A percentile compares a stretch with the other conserved stretches of the same genome.
phyloP scores from a whole-genome alignment of 495 filamentous ascomycete species.

The Tuber calosporum region DNA sequence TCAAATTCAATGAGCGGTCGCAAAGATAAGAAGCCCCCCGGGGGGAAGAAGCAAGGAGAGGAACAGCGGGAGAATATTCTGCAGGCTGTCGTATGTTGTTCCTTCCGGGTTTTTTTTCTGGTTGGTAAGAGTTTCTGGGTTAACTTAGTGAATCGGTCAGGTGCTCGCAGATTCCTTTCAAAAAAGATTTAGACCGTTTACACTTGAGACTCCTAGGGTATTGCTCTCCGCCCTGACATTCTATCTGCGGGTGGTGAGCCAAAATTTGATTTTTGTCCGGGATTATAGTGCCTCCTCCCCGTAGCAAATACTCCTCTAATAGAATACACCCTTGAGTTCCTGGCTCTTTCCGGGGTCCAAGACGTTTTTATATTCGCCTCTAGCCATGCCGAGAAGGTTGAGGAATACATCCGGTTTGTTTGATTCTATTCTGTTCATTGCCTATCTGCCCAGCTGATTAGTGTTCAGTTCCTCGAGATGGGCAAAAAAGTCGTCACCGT shows the following conservation, averaged over 20 bases:
- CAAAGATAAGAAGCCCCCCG: constrained; percentile 55
- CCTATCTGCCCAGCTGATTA: neutral
- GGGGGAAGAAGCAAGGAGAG: constrained; percentile 58
- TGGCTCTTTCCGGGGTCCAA: constrained; percentile 84
- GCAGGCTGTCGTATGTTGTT: constrained; percentile 70
- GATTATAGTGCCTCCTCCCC: constrained; percentile 74
- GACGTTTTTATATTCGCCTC: constrained; percentile 90
- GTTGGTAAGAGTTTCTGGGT: constrained; percentile 25
- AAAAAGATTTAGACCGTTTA: constrained; percentile 82
- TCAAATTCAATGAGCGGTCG: constrained; percentile 40
- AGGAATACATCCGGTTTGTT: constrained; percentile 61
- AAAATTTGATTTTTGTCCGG: constrained; percentile 12
- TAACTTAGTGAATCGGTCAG: constrained; percentile 28
- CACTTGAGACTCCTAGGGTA: constrained; percentile 80
- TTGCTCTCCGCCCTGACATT: constrained; percentile 35
- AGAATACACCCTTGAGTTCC: constrained; percentile 94
- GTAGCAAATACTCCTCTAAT: constrained; percentile 90
- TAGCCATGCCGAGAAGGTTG: constrained; percentile 80
- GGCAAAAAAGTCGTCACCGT: constrained; percentile 66
- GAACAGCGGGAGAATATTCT: constrained; percentile 73
- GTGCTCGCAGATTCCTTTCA: constrained; percentile 90
- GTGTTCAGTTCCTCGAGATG: constrained; percentile 58
- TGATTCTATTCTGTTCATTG: neutral
- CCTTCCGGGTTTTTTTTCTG: neutral
- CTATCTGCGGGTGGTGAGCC: neutral